Conservation (phyloP, 116 monocot genomes). For the Thalassia testudinum region DNA sequence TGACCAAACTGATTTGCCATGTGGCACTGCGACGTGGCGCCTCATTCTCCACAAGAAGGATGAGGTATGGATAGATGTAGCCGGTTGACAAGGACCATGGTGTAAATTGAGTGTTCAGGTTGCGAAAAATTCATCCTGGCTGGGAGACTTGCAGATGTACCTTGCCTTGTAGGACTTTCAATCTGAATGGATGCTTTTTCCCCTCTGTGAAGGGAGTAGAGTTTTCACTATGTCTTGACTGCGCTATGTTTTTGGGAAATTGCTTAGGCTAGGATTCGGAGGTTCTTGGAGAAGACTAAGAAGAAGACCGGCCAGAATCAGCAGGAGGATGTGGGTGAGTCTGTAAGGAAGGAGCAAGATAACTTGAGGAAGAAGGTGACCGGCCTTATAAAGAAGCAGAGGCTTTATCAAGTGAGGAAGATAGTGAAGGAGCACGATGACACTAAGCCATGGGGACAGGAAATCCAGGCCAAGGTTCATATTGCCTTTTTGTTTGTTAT, state of each 20-base stretch:
- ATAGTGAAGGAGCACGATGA: slow-evolving; percentile 74
- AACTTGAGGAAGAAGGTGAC: slow-evolving; percentile 71
- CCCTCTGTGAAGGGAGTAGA: too few relatives aligned
- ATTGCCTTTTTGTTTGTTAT: not conserved
- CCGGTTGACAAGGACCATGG: too few relatives aligned
- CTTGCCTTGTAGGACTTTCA: too few relatives aligned
- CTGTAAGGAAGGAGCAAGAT: slow-evolving; percentile 37
- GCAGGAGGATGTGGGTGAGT: slow-evolving; percentile 14
- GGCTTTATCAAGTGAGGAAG: slow-evolving; percentile 50
- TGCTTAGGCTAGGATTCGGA: slow-evolving; percentile 56
- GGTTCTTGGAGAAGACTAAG: slow-evolving; percentile 72
- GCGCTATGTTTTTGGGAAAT: too few relatives aligned
- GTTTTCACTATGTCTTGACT: not conserved
- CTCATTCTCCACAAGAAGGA: too few relatives aligned
- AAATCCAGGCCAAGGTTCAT: slow-evolving; percentile 65
- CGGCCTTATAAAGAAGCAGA: slow-evolving; percentile 73
- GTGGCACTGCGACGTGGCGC: too few relatives aligned
- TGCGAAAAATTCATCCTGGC: too few relatives aligned
- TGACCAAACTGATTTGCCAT: too few relatives aligned
- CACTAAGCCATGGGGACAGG: slow-evolving; percentile 69
- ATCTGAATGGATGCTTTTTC: too few relatives aligned
- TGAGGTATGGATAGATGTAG: too few relatives aligned
- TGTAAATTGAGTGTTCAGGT: too few relatives aligned
- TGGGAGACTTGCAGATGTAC: too few relatives aligned
- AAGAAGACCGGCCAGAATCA: slow-evolving; percentile 30